A percentile compares a stretch with the other conserved stretches of the same genome.
These are phyloP conservation scores for Mycena haematopus DNA, from an alignment of 768 basidiomycete species.

Conservation along the genomic window DNA sequence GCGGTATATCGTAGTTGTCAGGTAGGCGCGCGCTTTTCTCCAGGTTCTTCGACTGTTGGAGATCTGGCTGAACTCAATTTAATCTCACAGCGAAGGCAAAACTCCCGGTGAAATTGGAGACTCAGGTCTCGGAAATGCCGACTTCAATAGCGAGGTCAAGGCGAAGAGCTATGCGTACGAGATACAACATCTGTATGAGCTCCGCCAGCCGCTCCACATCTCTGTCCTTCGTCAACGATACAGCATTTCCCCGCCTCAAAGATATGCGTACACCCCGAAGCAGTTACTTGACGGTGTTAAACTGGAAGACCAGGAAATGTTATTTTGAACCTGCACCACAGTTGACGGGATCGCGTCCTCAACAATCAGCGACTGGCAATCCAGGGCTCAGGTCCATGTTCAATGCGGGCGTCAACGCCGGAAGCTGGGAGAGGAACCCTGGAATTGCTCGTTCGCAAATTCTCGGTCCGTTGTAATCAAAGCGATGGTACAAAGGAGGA, in stretches of 20 bases:
- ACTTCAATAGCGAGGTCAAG: constrained; percentile 18
- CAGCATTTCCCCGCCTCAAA: constrained; percentile 15
- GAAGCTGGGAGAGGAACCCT: no score
- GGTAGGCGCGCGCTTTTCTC: no score
- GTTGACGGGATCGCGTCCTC: not conserved
- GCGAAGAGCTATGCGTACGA: constrained; percentile 23
- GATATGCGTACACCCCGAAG: constrained; percentile 20
- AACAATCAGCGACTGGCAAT: no score
- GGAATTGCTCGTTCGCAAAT: no score
- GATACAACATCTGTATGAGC: constrained; percentile 21
- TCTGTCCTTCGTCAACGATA: constrained; percentile 3
- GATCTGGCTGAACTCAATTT: no score
- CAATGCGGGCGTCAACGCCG: no score
- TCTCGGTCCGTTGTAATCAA: not conserved
- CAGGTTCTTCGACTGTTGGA: no score
- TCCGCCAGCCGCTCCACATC: constrained; percentile 5
- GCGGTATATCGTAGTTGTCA: constrained; percentile 26
- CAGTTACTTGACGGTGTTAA: constrained; percentile 9
- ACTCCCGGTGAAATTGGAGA: no score
- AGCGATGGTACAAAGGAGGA: not conserved
- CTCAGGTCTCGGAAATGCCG: constrained; percentile 23
- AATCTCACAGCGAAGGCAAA: no score
- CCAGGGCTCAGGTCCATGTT: no score
- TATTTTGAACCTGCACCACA: constrained; percentile 20
- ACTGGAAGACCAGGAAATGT: constrained; percentile 17